phyloP scores from a whole-genome alignment of 2,329 filamentous ascomycete genomes.

The Ophiostoma fasciatum region DNA sequence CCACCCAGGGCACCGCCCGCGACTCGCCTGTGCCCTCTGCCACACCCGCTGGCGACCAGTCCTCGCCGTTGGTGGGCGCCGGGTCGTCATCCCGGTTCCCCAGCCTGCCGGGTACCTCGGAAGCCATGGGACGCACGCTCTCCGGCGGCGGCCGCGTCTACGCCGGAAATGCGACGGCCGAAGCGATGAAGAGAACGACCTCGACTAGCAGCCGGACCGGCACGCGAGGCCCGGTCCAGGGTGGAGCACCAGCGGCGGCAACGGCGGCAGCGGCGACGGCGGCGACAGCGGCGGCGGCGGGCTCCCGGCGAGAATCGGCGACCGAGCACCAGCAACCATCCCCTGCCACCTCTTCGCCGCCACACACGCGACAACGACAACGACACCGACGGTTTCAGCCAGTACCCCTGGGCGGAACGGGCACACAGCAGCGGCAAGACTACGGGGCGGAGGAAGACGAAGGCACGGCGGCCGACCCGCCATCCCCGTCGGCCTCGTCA shows the following conservation, averaged over 20 bases:
- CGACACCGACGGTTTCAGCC: no score
- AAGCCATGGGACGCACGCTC: slow-evolving; percentile 34
- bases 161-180: slow-evolving; percentile 13
- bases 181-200: slow-evolving; percentile 34
- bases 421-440: no score
- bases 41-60: no score
- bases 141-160: slow-evolving; percentile 26
- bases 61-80: no score
- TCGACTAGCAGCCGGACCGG: slow-evolving; percentile 23
- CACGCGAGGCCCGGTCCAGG: not conserved
- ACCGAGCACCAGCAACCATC: no score
- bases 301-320: no score
- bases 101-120: no score
- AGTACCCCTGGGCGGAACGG: no score
- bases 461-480: slow-evolving; percentile 21
- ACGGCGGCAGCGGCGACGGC: slow-evolving; percentile 27
- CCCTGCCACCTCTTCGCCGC: no score
- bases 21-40: no score
- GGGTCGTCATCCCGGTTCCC: no score
- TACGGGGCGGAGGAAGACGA: slow-evolving; percentile 5
- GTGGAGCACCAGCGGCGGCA: slow-evolving; percentile 17
- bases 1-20: slow-evolving; percentile 37
- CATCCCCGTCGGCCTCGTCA: slow-evolving; percentile 28
- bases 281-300: slow-evolving; percentile 21
- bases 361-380: no score